Conservation (phyloP, 176 grass and related monocot species). For the Cenchrus americanus region DNA sequence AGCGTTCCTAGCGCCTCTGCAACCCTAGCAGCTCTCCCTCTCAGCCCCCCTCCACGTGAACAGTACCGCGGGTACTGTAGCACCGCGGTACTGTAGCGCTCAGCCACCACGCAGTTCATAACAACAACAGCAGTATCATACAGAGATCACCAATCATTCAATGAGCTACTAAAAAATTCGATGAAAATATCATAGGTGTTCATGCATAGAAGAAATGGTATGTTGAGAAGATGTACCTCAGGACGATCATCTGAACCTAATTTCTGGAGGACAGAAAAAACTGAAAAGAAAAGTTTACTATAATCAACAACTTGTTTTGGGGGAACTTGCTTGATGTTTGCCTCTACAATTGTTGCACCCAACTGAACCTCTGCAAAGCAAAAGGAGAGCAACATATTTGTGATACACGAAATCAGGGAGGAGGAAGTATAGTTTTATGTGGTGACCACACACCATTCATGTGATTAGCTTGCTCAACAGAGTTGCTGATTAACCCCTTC, state of each 20-base stretch:
- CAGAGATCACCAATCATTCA: slow-evolving; percentile 14
- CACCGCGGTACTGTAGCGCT: no score
- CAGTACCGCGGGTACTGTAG: no score
- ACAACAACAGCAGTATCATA: not conserved
- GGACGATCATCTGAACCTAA: slow-evolving; percentile 92
- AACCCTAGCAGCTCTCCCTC: no score
- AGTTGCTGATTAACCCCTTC: slow-evolving; percentile 78
- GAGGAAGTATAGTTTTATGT: slow-evolving; percentile 28
- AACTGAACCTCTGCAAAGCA: slow-evolving; percentile 48
- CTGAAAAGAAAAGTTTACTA: slow-evolving; percentile 89
- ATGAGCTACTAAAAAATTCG: slow-evolving; percentile 17
- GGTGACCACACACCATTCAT: slow-evolving; percentile 42
- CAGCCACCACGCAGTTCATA: no score
- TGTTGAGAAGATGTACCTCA: slow-evolving; percentile 66
- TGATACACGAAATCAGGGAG: slow-evolving; percentile 32
- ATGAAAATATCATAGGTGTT: slow-evolving; percentile 26
- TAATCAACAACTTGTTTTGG: slow-evolving; percentile 67
- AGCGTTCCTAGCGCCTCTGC: no score
- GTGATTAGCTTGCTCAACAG: slow-evolving; percentile 54
- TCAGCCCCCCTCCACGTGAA: no score
- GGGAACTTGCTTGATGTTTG: slow-evolving; percentile 35
- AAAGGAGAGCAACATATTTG: slow-evolving; percentile 34
- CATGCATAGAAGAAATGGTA: slow-evolving; percentile 36
- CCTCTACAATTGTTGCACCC: slow-evolving; percentile 16
- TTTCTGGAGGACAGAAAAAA: slow-evolving; percentile 86